Evolutionary conservation across 108 stramenopile species (phyloP).

Genomic region (Pseudonitzschia multiseries): DNA sequence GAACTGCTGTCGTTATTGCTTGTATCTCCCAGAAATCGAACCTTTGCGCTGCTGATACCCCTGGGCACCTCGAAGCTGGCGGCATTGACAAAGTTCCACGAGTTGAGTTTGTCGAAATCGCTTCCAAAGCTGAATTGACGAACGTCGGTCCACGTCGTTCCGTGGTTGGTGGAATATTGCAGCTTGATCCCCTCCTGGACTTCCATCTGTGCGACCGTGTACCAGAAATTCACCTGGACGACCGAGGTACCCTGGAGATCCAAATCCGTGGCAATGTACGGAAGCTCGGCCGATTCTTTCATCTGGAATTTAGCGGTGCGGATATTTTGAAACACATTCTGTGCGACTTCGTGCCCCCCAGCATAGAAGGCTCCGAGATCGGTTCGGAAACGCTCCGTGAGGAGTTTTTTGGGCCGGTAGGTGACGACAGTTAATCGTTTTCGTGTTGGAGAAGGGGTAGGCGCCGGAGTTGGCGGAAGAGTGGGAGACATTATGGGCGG

Average conservation of each 20-base stretch:
- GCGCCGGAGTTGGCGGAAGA: background rate
- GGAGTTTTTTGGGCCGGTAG: background rate
- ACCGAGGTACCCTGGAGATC: background rate
- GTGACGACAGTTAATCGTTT: background rate
- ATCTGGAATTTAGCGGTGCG: background rate
- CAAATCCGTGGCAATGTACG: background rate
- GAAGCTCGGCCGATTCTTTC: background rate
- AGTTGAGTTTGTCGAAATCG: background rate
- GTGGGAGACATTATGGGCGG: background rate
- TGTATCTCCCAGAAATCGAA: constrained; percentile 4
- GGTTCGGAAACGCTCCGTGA: background rate
- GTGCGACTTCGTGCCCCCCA: background rate
- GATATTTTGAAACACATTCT: background rate
- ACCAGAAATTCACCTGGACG: constrained; percentile 15
- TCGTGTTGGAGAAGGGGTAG: constrained; percentile 1
- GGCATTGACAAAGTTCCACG: background rate
- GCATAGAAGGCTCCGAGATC: background rate
- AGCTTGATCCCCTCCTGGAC: background rate
- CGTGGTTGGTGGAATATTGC: background rate
- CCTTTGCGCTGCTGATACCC: background rate
- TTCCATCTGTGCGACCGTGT: background rate
- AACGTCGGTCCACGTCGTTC: background rate
- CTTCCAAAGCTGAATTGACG: background rate
- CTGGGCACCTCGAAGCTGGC: background rate
- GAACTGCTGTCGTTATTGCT: background rate